Conservation (phyloP, 2,329 filamentous ascomycete genomes). For the Penicillium sumatraense region DNA sequence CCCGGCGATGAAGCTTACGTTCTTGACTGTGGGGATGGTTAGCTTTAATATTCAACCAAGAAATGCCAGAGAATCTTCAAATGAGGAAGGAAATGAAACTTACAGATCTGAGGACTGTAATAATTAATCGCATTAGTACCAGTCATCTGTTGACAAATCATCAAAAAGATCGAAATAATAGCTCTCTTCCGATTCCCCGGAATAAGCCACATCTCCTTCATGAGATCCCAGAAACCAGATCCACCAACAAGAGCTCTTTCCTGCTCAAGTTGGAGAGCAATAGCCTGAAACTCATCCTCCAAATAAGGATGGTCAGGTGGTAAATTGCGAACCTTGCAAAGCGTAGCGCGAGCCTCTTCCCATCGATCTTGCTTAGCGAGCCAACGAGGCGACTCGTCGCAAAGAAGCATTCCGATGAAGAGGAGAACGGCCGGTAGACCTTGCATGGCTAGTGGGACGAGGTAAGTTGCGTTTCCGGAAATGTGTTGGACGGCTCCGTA, state of each 20-base stretch:
- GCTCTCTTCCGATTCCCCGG: conserved; percentile 58
- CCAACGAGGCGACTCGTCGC: conserved; percentile 70
- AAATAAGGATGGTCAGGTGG: conserved; percentile 58
- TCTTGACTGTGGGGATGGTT: conserved; percentile 20
- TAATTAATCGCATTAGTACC: conserved; percentile 66
- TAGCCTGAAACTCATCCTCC: conserved; percentile 65
- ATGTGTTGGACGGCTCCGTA: conserved; percentile 58
- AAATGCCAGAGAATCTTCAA: not conserved
- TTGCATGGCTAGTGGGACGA: conserved; percentile 69
- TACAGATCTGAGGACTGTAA: conserved; percentile 73
- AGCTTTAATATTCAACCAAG: not conserved
- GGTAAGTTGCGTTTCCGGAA: conserved; percentile 56
- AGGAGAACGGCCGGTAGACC: conserved; percentile 66
- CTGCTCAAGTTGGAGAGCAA: conserved; percentile 64
- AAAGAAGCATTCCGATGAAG: conserved; percentile 64
- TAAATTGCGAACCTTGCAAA: conserved; percentile 63
- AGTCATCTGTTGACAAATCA: conserved; percentile 60
- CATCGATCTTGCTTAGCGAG: conserved; percentile 70
- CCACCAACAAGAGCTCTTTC: conserved; percentile 64
- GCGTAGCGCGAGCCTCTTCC: conserved; percentile 64
- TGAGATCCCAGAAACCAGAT: conserved; percentile 58
- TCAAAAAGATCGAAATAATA: conserved; percentile 58
- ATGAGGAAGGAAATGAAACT: conserved; percentile 10
- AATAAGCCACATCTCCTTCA: conserved; percentile 67
- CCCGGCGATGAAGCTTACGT: conserved; percentile 20